Evolutionary conservation across 2,329 filamentous ascomycete species (phyloP), one percentile per base, ranked within the genome.

Genomic region (Leptodontidium sp.): DNA sequence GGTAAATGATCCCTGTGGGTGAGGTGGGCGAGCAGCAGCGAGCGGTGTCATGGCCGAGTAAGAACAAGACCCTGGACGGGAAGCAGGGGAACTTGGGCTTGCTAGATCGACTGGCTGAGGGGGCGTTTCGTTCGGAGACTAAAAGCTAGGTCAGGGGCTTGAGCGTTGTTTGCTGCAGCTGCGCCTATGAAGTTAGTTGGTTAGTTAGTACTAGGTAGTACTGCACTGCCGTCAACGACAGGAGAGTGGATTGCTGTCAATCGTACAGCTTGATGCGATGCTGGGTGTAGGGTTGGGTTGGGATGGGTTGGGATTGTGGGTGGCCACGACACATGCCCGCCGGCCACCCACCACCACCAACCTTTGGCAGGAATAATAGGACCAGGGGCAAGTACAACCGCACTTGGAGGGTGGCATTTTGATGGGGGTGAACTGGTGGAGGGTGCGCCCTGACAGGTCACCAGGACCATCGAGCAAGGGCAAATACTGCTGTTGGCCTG

Each of bases 391-490:
- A 21, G 38, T 1, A 12, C 55, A 40, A 21, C 17, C 24, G n/a
- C 4, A n/a, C 45, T 47, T 17, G 26, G 38, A 47, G 14, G 40
- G 58, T 45, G 24, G 9, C 6, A 29, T n/a, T 17, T 9, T 21
- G 21, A 61, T 61, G 26, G 40, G 43, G 40, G 38, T 43, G 59
- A 62, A 62, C 59, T 35, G 59, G 59, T 62, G 59, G 59, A 62
- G 59, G 59, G 59, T 62, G 59, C 59, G 59, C 59, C 43, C 35
- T 62, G 59, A 50, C 59, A 62, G 43, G 59, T 62, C 59, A 62
- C 43, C 59, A 47, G 59, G 59, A 62, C 59, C 43, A 21, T 21
- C n/a, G 24, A 29, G 29, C 24, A 49, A 62, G 43, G 43, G 59
- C 59, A 29, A 43, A 40, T 15, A 24, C n/a, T 59, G 35, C 38